These are phyloP conservation scores for Acacia pycnantha DNA, from an alignment of 331 rosid species.

Conservation along the genomic window DNA sequence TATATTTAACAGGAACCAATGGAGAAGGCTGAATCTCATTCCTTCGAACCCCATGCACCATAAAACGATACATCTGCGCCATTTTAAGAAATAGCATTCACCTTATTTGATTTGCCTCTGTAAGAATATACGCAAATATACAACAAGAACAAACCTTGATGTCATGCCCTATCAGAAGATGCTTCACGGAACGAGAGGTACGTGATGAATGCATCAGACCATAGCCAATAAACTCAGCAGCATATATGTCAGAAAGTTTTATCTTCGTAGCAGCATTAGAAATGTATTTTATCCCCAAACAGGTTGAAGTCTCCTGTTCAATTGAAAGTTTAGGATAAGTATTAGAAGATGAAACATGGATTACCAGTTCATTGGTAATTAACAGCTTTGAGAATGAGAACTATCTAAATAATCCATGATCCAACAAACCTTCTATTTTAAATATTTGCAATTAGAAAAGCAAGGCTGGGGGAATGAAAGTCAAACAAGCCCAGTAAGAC, in stretches of 20 bases:
- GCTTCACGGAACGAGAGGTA: constrained; percentile 40
- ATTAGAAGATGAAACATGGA: constrained; percentile 15
- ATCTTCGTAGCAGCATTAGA: constrained; percentile 51
- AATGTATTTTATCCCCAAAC: constrained; percentile 58
- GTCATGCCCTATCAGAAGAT: constrained; percentile 42
- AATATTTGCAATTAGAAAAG: not conserved
- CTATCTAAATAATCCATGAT: not conserved
- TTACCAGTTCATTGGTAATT: not conserved
- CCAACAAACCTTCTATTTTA: not conserved
- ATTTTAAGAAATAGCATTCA: constrained; percentile 29
- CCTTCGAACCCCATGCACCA: constrained; percentile 64
- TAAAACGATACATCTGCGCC: constrained; percentile 67
- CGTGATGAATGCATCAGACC: constrained; percentile 48
- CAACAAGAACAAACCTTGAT: constrained; percentile 54
- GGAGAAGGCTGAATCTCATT: constrained; percentile 59
- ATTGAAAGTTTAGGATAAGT: constrained; percentile 24
- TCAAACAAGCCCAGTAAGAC: constrained; percentile 8
- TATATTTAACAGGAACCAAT: constrained; percentile 56
- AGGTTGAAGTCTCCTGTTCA: constrained; percentile 64
- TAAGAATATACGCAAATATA: constrained; percentile 23
- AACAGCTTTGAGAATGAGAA: constrained; percentile 10
- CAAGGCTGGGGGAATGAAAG: not conserved
- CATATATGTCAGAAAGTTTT: constrained; percentile 67
- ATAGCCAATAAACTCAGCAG: constrained; percentile 52
- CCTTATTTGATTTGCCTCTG: constrained; percentile 1